Evolutionary conservation across 768 basidiomycete species (phyloP), one percentile per base, ranked within the genome.

Genomic region (Suillus variegatus): DNA sequence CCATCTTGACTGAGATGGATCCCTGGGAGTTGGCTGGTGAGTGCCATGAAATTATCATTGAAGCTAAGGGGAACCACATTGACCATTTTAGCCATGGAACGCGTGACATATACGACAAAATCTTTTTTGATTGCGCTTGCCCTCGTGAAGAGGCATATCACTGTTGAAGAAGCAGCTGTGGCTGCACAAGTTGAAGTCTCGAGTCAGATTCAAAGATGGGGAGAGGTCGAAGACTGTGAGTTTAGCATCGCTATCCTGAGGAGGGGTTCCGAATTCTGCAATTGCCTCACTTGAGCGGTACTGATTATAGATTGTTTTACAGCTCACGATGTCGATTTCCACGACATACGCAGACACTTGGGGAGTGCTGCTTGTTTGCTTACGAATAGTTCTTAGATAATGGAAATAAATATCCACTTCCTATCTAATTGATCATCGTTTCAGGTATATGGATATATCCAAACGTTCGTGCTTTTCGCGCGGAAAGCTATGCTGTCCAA

Each of bases 221-320:
- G 97, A n/a, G 97, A 99, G 79, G 97, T 99, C 0, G 97, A 99
- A 81, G 97, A 99, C 76, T 94, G 97, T 99, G 72, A 82, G 97
- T 83, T 38, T 54, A 16, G 25, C 8, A 62, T 61, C 20, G 8
- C 51, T 38, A 57, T 28, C 3, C 7, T 16, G 60, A 41, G 49
- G 52, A 62, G 60, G 51, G 55, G 6, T 60, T 60, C 18, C 32
- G 10, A 38, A 38, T 40, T 47, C 7, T 44, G 28, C 41, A 52
- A 28, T 68, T 58, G 49, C 49, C 51, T 60, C 36, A 52, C 10
- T 47, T 22, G 16, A 57, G 28, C 60, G 18, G n/a, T 58, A 55
- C 61, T 74, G 41, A 71, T 63, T 64, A 64, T 70, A 62, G 40
- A 64, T n/a, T 3, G 46, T 63, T 51, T 61, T 64, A 46, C 76